Conservation (phyloP, 768 basidiomycete genomes). For the Brasilioporus rufonigricans region DNA sequence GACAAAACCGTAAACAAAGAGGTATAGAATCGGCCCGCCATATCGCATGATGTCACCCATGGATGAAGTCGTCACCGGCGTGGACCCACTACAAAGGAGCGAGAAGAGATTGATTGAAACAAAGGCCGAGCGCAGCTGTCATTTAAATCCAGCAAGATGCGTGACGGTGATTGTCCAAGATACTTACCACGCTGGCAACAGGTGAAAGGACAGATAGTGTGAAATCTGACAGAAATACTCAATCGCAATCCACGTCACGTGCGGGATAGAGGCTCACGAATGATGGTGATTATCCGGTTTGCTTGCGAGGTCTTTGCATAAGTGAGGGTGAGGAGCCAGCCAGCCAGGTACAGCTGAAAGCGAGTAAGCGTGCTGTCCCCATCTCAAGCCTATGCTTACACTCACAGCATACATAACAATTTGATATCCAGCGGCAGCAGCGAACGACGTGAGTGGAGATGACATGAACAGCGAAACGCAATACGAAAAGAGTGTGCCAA, state of each 20-base stretch:
- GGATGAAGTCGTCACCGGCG: constrained; percentile 43
- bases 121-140: constrained; percentile 61
- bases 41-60: constrained; percentile 56
- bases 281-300: constrained; percentile 51
- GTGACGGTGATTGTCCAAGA: not conserved
- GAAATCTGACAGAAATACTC: constrained; percentile 43
- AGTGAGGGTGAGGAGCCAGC: constrained; percentile 69
- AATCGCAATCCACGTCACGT: not conserved
- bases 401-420: constrained; percentile 69
- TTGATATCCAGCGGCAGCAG: constrained; percentile 69
- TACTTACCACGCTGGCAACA: constrained; percentile 66
- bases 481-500: constrained; percentile 68
- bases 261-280: constrained; percentile 38
- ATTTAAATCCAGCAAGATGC: not conserved
- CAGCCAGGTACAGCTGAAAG: constrained; percentile 57
- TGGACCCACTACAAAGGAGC: constrained; percentile 60
- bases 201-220: constrained; percentile 66
- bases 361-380: not conserved
- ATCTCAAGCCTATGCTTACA: constrained; percentile 6
- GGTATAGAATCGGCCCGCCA: constrained; percentile 75
- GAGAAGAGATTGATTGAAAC: constrained; percentile 80
- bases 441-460: constrained; percentile 73
- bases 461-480: constrained; percentile 57
- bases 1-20: constrained; percentile 56
- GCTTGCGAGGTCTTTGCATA: constrained; percentile 64